Conservation (phyloP, 805 yeast species). For the Starmerella scarabaei region DNA sequence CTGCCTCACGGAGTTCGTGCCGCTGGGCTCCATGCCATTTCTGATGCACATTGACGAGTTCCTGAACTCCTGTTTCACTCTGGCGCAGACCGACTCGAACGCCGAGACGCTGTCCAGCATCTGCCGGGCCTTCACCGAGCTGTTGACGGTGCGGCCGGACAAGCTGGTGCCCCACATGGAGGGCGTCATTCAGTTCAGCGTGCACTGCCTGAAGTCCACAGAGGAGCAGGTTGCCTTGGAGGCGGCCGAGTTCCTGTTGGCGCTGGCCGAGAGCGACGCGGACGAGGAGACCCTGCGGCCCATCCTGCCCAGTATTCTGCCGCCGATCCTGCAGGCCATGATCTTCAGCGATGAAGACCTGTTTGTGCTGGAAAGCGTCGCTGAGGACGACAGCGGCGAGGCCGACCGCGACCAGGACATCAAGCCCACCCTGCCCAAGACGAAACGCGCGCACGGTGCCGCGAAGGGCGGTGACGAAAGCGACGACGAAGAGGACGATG, state of each 20-base stretch:
- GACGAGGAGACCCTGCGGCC: constrained; percentile 45
- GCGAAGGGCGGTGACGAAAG: constrained; percentile 30
- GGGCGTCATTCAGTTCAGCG: constrained; percentile 75
- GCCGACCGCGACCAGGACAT: constrained; percentile 84
- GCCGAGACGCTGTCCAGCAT: constrained; percentile 56
- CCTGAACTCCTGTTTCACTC: constrained; percentile 47
- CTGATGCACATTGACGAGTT: constrained; percentile 52
- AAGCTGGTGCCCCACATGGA: constrained; percentile 63
- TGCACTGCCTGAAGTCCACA: constrained; percentile 57
- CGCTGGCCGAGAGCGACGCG: constrained; percentile 51
- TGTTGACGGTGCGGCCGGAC: constrained; percentile 69
- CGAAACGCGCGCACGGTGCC: constrained; percentile 36
- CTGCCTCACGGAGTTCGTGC: constrained; percentile 66
- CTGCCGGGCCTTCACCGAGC: constrained; percentile 58
- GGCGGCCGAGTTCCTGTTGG: constrained; percentile 82
- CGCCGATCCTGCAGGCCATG: constrained; percentile 67
- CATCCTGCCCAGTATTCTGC: constrained; percentile 52
- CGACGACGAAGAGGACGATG: constrained; percentile 60
- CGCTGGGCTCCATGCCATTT: constrained; percentile 54
- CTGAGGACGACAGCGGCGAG: constrained; percentile 60
- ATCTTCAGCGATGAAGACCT: constrained; percentile 77
- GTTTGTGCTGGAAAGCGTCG: constrained; percentile 47
- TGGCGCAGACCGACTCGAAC: constrained; percentile 48
- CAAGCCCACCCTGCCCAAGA: constrained; percentile 63
- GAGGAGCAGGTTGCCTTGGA: constrained; percentile 74